Base-by-base conservation (phyloP, 768 basidiomycete genomes). In the Tricholoma furcatifolium region DNA sequence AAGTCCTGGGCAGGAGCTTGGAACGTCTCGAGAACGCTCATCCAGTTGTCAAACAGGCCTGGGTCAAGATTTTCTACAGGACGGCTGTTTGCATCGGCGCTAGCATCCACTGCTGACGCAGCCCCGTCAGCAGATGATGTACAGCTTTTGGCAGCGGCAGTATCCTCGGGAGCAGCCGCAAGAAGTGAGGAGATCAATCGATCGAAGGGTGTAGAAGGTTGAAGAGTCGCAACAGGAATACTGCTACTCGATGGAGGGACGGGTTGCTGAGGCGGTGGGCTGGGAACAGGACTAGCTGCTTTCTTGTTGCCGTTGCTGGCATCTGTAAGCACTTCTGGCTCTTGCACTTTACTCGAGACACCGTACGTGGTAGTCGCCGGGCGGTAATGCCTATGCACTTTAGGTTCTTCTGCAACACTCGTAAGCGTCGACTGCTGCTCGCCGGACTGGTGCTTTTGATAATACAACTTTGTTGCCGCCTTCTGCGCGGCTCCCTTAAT, bases 401-500 rank as follows among this genome's bases (percentile, higher is more conserved):
- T 62, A 36, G 60, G 49, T 52, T 52, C 58, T 35, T 44, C 45
- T 1, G 7, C 34, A 14, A 31, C 4, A 35, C 27, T 31, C 17
- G 17, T 38, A 12, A 23, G 18, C 24, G n/a, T 11, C 34, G 50
- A 31, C 21, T 45, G 40, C 14, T 44, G 41, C 41, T 21, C 24
- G 6, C 42, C 42, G 50, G 23, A 17, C 32, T 24, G 42, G 41
- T 23, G 36, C 47, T 67, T 56, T 43, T 68, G 65, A 38, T 76
- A 38, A 56, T 75, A 77, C 10, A 76, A 79, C 62, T 77, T 81
- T 35, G 80, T 70, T 2, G 84, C 80, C 31, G 85, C 87, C 62
- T 82, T 87, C 51, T 72, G 72, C 14, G 80, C 74, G 5, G 87
- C 87, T 45, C 65, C 68, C 60, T 84, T 84, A 51, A 89, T 77